phyloP scores from a whole-genome alignment of 352 stramenopile genomes.

The Blastocystis sp. region DNA sequence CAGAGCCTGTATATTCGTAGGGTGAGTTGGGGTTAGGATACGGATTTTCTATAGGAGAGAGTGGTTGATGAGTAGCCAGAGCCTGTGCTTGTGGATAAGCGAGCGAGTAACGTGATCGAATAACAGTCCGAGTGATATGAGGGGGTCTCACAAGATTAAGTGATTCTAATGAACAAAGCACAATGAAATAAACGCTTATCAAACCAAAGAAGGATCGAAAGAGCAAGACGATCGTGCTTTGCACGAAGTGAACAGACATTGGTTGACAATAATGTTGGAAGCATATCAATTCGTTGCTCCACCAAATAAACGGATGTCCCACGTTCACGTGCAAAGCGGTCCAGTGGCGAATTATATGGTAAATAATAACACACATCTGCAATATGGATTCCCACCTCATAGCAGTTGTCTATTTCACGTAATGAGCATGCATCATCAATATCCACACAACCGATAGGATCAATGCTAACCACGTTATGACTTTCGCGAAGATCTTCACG shows the following conservation, averaged over 20 bases:
- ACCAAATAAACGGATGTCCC: slow-evolving; percentile 36
- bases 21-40: background rate
- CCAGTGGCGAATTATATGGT: background rate
- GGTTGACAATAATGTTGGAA: slow-evolving; percentile 26
- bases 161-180: background rate
- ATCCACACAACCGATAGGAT: slow-evolving; percentile 44
- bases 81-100: slow-evolving; percentile 10
- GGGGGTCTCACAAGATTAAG: slow-evolving; percentile 17
- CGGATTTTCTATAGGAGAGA: background rate
- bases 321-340: slow-evolving; percentile 2
- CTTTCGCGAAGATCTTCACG: background rate
- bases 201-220: slow-evolving; percentile 28
- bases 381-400: slow-evolving; percentile 50
- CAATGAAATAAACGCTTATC: background rate
- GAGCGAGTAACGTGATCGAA: slow-evolving; percentile 38
- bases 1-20: slow-evolving; percentile 12
- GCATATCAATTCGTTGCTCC: slow-evolving; percentile 46
- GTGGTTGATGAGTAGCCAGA: background rate
- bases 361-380: slow-evolving; percentile 50
- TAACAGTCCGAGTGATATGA: background rate
- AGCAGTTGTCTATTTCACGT: background rate
- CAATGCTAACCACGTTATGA: slow-evolving; percentile 49
- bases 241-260: slow-evolving; percentile 48
- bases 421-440: slow-evolving; percentile 51
- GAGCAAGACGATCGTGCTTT: background rate